These are phyloP conservation scores for Vitis hybrid DNA, from an alignment of 177 flowering plant genomes.

Conservation along the genomic window DNA sequence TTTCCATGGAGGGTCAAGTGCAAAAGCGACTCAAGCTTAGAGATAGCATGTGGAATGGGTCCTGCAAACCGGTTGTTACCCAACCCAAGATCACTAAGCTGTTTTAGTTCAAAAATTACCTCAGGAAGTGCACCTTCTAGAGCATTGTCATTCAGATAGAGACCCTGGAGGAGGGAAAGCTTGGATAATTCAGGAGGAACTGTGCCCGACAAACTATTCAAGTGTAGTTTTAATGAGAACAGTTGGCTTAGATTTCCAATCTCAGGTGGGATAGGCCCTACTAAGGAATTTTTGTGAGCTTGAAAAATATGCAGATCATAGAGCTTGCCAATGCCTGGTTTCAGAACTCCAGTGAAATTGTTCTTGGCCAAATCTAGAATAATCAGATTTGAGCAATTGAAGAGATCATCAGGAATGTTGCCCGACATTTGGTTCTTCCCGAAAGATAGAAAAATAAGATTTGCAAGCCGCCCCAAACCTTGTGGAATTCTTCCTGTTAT, in stretches of 20 bases:
- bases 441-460: constrained; percentile 50
- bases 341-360: constrained; percentile 54
- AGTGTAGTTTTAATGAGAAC: constrained; percentile 14
- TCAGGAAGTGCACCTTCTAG: constrained; percentile 65
- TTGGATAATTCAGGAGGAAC: constrained; percentile 58
- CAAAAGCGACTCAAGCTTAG: constrained; percentile 57
- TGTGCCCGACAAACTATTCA: constrained; percentile 60
- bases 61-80: constrained; percentile 54
- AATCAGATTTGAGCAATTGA: constrained; percentile 55
- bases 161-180: constrained; percentile 63
- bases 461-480: constrained; percentile 45
- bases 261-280: constrained; percentile 59
- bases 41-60: constrained; percentile 52
- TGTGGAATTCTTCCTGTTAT: constrained; percentile 59
- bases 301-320: constrained; percentile 32
- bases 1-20: constrained; percentile 59
- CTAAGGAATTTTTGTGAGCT: constrained; percentile 38
- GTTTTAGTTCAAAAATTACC: constrained; percentile 47
- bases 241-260: constrained; percentile 59
- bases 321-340: constrained; percentile 48
- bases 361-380: constrained; percentile 43
- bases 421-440: constrained; percentile 49
- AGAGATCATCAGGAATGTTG: constrained; percentile 66
- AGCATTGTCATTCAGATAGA: constrained; percentile 41
- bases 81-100: constrained; percentile 46